These are phyloP conservation scores for Termitomyces eurrhizus DNA, from an alignment of 768 basidiomycete species.

Conservation along the genomic window DNA sequence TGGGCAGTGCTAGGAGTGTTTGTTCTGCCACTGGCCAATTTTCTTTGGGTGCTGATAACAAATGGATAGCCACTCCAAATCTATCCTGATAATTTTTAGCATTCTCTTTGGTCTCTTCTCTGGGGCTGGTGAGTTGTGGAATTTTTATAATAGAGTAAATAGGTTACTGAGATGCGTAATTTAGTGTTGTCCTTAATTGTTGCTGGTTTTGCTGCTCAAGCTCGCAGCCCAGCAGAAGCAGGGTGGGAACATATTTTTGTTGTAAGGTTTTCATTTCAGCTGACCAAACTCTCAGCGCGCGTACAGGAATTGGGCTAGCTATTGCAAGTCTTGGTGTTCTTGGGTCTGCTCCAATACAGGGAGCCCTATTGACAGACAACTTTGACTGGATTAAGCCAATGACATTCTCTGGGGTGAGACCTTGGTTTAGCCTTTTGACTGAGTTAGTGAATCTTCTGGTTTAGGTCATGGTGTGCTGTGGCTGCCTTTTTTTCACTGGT, in stretches of 20 bases:
- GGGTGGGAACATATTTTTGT: slow-evolving; percentile 23
- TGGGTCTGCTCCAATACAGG: slow-evolving; percentile 31
- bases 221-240: slow-evolving; percentile 27
- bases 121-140: slow-evolving; percentile 35
- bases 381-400: slow-evolving; percentile 30
- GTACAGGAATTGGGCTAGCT: slow-evolving; percentile 30
- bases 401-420: slow-evolving; percentile 19
- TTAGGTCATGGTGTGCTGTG: background rate
- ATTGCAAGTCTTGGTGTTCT: slow-evolving; percentile 29
- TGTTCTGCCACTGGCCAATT: background rate
- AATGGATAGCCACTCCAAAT: slow-evolving; percentile 26
- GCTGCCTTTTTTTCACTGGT: background rate
- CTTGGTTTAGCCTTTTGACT: no score
- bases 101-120: slow-evolving; percentile 46
- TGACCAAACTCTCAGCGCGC: slow-evolving; percentile 22
- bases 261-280: background rate
- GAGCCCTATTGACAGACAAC: slow-evolving; percentile 27
- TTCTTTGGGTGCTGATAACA: no score
- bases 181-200: background rate
- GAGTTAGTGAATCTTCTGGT: no score
- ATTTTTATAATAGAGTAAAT: background rate
- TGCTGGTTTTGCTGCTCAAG: slow-evolving; percentile 23
- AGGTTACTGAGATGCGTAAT: background rate
- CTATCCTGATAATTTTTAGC: slow-evolving; percentile 34
- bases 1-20: slow-evolving; percentile 35